Base-by-base conservation (phyloP, 345 rosid species). In the Schrenkiella parvula region DNA sequence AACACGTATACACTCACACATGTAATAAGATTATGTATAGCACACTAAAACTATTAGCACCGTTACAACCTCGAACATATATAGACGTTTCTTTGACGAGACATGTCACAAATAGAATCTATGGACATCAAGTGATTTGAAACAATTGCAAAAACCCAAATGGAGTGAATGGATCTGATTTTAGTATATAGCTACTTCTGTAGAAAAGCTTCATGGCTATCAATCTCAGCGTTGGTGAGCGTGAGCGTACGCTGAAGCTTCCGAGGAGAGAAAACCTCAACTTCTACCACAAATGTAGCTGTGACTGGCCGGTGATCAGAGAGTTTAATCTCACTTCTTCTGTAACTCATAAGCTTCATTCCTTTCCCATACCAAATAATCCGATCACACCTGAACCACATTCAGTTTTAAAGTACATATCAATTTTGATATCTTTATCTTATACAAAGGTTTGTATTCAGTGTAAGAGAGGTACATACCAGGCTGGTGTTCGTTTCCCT, bases 251-350 rank as follows among this genome's bases (percentile, higher is more conserved):
- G 86, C 75, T 88, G 95, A 68, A 92, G 88, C 78, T 84, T 92
- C 80, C 80, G 79, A 0, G 89, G 68, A 74, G 66, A 85, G 72
- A 89, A 88, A 68, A 87, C 89, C 76, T 92, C 98, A 63, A 83
- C 98, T 77, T 88, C 98, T 29, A 73, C 92, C 75, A 78, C 69
- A 71, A 80, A 92, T 15, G 82, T 82, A 66, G 98, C 98, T 14
- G 86, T 82, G 60, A 92, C 98, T 2, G 98, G 98, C 26, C 96
- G 82, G 76, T 92, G 98, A 76, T 92, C 98, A 18, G 98, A 92
- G 53, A 86, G 80, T 75, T 70, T 88, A 46, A 85, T 81, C 72
- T 92, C 98, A 56, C 76, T 79, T 66, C 98, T 87, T 78, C 85
- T 64, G 80, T 92, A 92, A n/a, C 80, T 75, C 74, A 88, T 72